Percentiles rank a stretch among this genome's conserved stretches.
These are phyloP conservation scores for Aspergillus spinulosporus DNA, from an alignment of 2,329 filamentous ascomycete species.

Conservation along the genomic window DNA sequence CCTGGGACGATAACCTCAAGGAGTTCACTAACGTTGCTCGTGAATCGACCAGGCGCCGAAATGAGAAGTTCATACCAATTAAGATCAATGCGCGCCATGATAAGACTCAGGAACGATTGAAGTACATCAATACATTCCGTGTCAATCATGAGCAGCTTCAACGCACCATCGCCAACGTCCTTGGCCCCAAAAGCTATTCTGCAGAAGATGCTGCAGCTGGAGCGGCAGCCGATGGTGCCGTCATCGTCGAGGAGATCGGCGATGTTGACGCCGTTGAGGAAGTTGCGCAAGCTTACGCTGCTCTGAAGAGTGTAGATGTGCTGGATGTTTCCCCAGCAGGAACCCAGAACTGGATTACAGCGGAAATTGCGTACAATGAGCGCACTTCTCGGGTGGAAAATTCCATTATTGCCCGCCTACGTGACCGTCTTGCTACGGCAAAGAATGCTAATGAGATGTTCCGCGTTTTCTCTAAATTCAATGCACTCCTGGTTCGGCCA, in stretches of 20 bases:
- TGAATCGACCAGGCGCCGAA: constrained; percentile 87
- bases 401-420: constrained; percentile 91
- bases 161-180: constrained; percentile 93
- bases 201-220: constrained; percentile 49
- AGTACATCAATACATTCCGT: constrained; percentile 91
- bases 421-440: constrained; percentile 89
- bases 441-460: constrained; percentile 99
- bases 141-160: constrained; percentile 98
- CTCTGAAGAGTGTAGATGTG: constrained; percentile 90
- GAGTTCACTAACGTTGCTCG: constrained; percentile 97
- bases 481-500: constrained; percentile 95
- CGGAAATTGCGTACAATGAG: constrained; percentile 95
- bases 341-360: constrained; percentile 87
- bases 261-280: constrained; percentile 97
- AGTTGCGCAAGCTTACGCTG: constrained; percentile 90
- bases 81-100: constrained; percentile 87
- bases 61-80: constrained; percentile 98
- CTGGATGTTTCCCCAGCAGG: constrained; percentile 89
- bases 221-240: constrained; percentile 57
- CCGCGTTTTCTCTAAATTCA: constrained; percentile 99
- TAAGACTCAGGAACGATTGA: constrained; percentile 84
- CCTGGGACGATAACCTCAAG: constrained; percentile 95
- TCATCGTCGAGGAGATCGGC: constrained; percentile 89
- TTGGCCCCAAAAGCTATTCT: constrained; percentile 70
- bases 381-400: constrained; percentile 96